Percentiles rank a stretch among this genome's conserved stretches.
These are phyloP conservation scores for Trichosanthes cucumerina DNA, from an alignment of 306 rosid genomes.

Conservation along the genomic window DNA sequence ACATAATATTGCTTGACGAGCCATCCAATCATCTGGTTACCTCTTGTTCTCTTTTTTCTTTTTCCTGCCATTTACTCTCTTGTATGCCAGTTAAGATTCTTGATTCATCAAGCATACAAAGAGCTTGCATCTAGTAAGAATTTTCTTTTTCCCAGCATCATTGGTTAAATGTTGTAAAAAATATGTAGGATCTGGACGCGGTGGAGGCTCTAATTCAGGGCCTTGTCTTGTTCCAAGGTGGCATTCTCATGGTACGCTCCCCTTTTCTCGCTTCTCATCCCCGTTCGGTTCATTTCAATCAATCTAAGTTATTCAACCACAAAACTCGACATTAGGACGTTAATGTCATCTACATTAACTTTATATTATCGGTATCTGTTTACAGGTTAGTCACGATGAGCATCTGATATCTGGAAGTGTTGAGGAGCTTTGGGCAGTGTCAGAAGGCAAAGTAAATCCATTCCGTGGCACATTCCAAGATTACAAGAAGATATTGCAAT, in stretches of 20 bases:
- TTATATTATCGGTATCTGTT: neutral
- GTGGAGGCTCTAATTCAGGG: slow-evolving; percentile 99
- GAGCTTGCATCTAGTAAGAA: neutral
- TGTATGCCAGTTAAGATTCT: neutral
- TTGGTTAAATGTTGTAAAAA: slow-evolving; percentile 9
- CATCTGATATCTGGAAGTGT: slow-evolving; percentile 98
- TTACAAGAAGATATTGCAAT: slow-evolving; percentile 80
- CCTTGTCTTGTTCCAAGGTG: slow-evolving; percentile 96
- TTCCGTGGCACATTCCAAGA: slow-evolving; percentile 80
- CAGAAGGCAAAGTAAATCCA: slow-evolving; percentile 68
- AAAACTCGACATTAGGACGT: neutral
- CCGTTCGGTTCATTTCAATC: neutral
- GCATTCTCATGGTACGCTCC: slow-evolving; percentile 83
- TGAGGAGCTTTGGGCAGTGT: slow-evolving; percentile 94
- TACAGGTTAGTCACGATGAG: slow-evolving; percentile 97
- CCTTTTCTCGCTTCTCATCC: neutral
- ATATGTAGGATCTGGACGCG: slow-evolving; percentile 87
- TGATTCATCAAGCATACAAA: neutral
- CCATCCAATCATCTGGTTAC: slow-evolving; percentile 97
- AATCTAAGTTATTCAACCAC: neutral
- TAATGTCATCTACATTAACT: neutral
- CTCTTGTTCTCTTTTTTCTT: slow-evolving; percentile 8
- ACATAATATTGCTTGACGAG: slow-evolving; percentile 92
- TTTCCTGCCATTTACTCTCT: neutral
- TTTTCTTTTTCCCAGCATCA: neutral